Evolutionary conservation across 1,284 basidiomycete genomes (phyloP).

Genomic region (Naganishia sp.): DNA sequence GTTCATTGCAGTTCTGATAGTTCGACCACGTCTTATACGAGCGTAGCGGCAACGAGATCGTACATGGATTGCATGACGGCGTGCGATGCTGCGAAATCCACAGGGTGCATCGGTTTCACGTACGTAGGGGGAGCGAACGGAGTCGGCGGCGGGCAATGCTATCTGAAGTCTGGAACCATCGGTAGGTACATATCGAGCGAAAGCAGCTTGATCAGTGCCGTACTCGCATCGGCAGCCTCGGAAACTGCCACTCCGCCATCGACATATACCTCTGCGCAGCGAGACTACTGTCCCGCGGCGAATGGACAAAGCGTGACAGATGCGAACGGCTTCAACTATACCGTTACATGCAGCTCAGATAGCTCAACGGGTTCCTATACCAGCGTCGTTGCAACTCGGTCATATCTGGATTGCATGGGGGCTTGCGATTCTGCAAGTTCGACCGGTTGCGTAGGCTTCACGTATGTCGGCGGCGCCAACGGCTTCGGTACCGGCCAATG

Average conservation of each 20-base stretch:
- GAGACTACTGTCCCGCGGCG: not conserved
- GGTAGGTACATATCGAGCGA: not conserved
- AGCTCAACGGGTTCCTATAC: not conserved
- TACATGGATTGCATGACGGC: constrained; percentile 7
- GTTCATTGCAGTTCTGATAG: constrained; percentile 3
- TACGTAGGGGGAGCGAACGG: constrained; percentile 3
- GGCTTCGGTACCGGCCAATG: not conserved
- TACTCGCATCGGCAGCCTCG: too few species aligned
- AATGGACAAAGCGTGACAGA: not conserved
- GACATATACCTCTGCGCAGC: not conserved
- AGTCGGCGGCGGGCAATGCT: not conserved
- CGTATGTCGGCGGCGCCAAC: constrained; percentile 2
- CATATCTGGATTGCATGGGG: constrained; percentile 2
- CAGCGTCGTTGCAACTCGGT: not conserved
- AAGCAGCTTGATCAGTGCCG: not conserved
- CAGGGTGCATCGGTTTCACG: constrained; percentile 4
- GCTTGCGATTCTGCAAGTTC: constrained; percentile 11
- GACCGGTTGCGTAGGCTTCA: not conserved
- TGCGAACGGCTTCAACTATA: constrained; percentile 1
- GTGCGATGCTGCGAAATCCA: not conserved
- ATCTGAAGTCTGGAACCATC: constrained; percentile 2
- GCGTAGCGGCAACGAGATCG: not conserved
- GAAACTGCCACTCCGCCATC: too few species aligned
- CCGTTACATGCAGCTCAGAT: not conserved
- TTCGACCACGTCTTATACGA: constrained; percentile 6